These are phyloP conservation scores for Sequoiadendron giganteum DNA, from an alignment of 75 land plant genomes.

Conservation along the genomic window DNA sequence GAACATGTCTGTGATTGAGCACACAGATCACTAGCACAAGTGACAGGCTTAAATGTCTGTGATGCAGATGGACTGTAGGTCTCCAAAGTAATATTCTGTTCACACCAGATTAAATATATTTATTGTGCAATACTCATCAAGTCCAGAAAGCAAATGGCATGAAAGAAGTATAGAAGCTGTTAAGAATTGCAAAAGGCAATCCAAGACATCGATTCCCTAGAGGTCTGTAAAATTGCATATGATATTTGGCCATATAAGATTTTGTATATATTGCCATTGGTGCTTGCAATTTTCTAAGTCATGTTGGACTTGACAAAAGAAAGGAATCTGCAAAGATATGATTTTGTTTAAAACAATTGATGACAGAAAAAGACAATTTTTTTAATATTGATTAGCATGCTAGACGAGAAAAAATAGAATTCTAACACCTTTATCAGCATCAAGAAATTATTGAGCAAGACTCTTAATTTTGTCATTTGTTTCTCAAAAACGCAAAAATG, in stretches of 20 bases:
- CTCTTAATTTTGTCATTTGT: background rate
- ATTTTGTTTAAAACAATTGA: background rate
- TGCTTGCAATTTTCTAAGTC: background rate
- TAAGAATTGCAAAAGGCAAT: too few species aligned
- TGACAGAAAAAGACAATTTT: background rate
- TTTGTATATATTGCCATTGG: background rate
- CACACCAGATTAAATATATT: too few species aligned
- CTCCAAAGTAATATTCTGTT: background rate
- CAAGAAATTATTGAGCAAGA: background rate
- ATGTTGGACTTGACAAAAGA: background rate
- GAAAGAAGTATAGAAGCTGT: too few species aligned
- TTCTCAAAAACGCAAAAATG: too few species aligned
- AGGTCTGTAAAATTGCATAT: too few species aligned
- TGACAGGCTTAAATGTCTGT: too few species aligned
- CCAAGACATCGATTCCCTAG: too few species aligned
- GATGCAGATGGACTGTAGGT: slow-evolving; percentile 47
- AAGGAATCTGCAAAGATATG: background rate
- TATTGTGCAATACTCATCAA: too few species aligned
- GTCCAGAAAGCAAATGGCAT: too few species aligned
- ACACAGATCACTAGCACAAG: too few species aligned
- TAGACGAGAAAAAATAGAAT: background rate
- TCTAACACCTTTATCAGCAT: background rate
- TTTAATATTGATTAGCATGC: background rate
- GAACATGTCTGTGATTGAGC: slow-evolving; percentile 20
- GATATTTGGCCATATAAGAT: background rate